Conservation (phyloP, 2,329 filamentous ascomycete species). For the Emmonsia crescens region DNA sequence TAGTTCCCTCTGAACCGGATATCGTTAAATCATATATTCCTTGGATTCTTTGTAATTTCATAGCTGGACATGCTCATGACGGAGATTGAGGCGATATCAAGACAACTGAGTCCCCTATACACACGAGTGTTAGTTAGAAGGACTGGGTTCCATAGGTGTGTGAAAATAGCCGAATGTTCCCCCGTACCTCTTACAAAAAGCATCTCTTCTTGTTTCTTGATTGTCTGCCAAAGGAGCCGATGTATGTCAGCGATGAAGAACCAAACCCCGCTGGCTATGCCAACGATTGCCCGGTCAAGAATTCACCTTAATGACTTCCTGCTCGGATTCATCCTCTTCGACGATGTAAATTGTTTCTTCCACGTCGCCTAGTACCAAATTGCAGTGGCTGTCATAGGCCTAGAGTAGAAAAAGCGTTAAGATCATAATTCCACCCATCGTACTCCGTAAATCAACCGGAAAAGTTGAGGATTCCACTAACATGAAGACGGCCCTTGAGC, state of each 20-base stretch:
- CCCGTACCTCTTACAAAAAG: conserved; percentile 82
- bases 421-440: not conserved
- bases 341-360: conserved; percentile 94
- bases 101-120: conserved; percentile 58
- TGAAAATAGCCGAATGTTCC: not conserved
- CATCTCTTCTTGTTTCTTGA: conserved; percentile 98
- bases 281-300: not conserved
- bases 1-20: not conserved
- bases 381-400: conserved; percentile 99
- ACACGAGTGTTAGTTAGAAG: conserved; percentile 17
- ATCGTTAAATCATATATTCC: not conserved
- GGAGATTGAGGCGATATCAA: conserved; percentile 54
- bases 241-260: not conserved
- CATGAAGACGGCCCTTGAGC: conserved; percentile 87
- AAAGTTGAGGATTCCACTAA: conserved; percentile 40
- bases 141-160: conserved; percentile 8
- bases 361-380: conserved; percentile 88
- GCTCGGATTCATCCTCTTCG: conserved; percentile 73
- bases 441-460: not conserved
- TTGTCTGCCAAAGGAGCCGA: conserved; percentile 52
- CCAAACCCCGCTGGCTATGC: not conserved
- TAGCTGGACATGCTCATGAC: conserved; percentile 5
- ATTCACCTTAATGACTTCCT: conserved; percentile 58
- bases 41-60: not conserved
- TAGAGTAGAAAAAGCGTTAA: conserved; percentile 29